A percentile compares a stretch with the other conserved stretches of the same genome.
These are phyloP conservation scores for Picea abies DNA, from an alignment of 83 land plant genomes.

Conservation along the genomic window DNA sequence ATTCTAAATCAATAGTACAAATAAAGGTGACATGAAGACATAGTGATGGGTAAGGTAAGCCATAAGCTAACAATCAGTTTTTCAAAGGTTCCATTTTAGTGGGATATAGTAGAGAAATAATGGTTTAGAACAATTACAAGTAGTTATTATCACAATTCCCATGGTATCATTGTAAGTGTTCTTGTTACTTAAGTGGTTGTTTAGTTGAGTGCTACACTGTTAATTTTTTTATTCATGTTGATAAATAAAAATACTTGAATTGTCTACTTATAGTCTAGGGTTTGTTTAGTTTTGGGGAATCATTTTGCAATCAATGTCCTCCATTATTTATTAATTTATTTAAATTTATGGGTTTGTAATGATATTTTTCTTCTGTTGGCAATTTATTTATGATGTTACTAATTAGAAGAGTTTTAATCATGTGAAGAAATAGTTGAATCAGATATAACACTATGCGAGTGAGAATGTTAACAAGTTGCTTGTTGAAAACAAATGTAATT, in stretches of 20 bases:
- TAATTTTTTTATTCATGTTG: not conserved
- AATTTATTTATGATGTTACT: conserved; percentile 88
- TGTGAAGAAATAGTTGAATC: conserved; percentile 61
- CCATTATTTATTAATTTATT: not conserved
- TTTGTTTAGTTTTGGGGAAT: no score
- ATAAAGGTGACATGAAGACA: no score
- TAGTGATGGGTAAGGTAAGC: no score
- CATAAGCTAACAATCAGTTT: not conserved
- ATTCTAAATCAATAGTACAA: no score
- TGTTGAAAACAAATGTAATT: conserved; percentile 56
- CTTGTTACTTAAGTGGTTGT: not conserved
- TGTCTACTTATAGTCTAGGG: no score
- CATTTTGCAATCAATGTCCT: no score
- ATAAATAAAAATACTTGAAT: no score
- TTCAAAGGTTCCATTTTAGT: conserved; percentile 22
- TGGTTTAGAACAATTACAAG: conserved; percentile 80
- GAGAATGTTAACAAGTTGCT: conserved; percentile 61
- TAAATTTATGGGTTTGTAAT: not conserved
- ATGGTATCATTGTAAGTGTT: conserved; percentile 71
- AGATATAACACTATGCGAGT: conserved; percentile 60
- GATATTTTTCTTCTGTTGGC: conserved; percentile 3
- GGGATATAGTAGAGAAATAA: conserved; percentile 89
- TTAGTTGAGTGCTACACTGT: not conserved
- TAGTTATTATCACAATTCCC: conserved; percentile 82
- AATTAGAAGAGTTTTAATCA: conserved; percentile 59